phyloP scores from a whole-genome alignment of 2,329 filamentous ascomycete genomes.

The Catunica adiposa region DNA sequence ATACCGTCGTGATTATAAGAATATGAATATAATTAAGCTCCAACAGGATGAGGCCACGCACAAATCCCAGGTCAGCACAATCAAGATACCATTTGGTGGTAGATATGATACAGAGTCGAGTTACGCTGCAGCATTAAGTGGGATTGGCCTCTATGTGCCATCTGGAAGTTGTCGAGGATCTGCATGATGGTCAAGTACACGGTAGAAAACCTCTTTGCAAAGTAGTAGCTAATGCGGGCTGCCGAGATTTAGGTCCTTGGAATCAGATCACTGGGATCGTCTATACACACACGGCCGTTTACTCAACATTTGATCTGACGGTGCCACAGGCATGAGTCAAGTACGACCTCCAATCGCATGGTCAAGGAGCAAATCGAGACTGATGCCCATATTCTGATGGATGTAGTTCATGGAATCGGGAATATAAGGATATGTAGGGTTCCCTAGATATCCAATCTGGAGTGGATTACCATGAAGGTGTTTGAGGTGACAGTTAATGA shows the following conservation, averaged over 20 bases:
- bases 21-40: slow-evolving; percentile 36
- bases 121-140: neutral
- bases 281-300: slow-evolving; percentile 86
- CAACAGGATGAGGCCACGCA: slow-evolving; percentile 96
- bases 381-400: neutral
- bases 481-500: slow-evolving; percentile 38
- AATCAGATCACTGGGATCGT: slow-evolving; percentile 69
- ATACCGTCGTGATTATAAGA: neutral
- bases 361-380: neutral
- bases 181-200: slow-evolving; percentile 42
- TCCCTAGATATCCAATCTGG: slow-evolving; percentile 68
- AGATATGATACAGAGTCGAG: neutral
- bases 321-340: slow-evolving; percentile 22
- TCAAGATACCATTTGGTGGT: slow-evolving; percentile 39
- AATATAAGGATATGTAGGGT: neutral
- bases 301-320: slow-evolving; percentile 50
- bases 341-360: neutral
- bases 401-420: too few species aligned
- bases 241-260: slow-evolving; percentile 37
- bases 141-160: slow-evolving; percentile 53
- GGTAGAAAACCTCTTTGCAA: slow-evolving; percentile 24
- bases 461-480: slow-evolving; percentile 85
- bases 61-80: slow-evolving; percentile 71
- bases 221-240: slow-evolving; percentile 27
- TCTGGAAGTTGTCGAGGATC: slow-evolving; percentile 65